Evolutionary conservation across 2,329 filamentous ascomycete species (phyloP), one percentile per base, ranked within the genome.

Genomic region (Exutisphaerella laricina): DNA sequence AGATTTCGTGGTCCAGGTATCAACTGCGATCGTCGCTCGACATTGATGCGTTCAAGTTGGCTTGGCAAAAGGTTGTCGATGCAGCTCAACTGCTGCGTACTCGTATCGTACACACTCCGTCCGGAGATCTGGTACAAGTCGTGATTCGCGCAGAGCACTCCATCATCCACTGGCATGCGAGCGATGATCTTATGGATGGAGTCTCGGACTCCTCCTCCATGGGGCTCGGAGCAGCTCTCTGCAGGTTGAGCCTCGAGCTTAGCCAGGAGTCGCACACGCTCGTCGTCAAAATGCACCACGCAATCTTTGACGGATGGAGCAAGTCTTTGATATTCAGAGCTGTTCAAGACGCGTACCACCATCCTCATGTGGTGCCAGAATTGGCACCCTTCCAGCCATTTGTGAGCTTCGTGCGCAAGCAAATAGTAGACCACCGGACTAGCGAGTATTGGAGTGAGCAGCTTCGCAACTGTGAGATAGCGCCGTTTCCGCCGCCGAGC

Each of bases 31-130:
- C 20, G 7, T 31, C 62, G 2, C 57, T 67, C 37, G 57, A 58
- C 8, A 54, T 65, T 2, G 31, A 58, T 4, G 57, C 43, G 5
- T 56, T 67, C 28, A 59, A 63, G 39, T 43, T 50, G 5, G 65
- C 68, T 0, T 70, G 67, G 48, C 58, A 65, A 9, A 51, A 48
- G 3, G 57, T 63, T 3, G 47, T 62, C 3, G 41, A 51, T 4
- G 56, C 53, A 9, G 52, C 52, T 3, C 56, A 63, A 5, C 61
- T 69, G 5, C 47, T 70, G 13, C 60, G 68, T 3, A 70, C 67
- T 8, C 57, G 66, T 2, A 60, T 69, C 12, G 54, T 66, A 31
- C 65, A 66, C 34, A 50, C 66, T 3, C 46, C 59, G 12, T 58
- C 57, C 10, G 62, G 58, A 23, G 66, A 65, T 10, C 12, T 34